These are phyloP conservation scores for Coemansia sp. DNA, from an alignment of 192 early-diverging fungal species.

Conservation along the genomic window DNA sequence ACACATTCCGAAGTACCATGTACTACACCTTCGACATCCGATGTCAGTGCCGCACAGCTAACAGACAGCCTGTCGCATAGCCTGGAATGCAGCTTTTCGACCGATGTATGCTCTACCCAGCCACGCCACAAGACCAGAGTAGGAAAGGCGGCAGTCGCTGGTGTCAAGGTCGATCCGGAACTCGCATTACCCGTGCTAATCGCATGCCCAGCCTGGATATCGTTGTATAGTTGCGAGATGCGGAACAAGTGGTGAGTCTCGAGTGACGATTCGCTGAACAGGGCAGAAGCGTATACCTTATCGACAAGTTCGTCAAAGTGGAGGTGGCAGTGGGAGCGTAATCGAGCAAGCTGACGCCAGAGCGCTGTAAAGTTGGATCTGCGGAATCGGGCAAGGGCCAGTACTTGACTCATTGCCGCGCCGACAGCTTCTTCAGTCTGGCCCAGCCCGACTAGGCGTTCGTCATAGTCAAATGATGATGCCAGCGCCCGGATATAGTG, in stretches of 20 bases:
- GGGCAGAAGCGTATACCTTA: slow-evolving; percentile 24
- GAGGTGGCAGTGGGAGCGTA: slow-evolving; percentile 25
- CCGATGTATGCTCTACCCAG: slow-evolving; percentile 37
- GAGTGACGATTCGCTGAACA: slow-evolving; percentile 39
- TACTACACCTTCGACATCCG: background rate
- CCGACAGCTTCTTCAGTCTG: slow-evolving; percentile 47
- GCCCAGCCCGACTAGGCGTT: slow-evolving; percentile 42
- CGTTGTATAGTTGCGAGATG: slow-evolving; percentile 35
- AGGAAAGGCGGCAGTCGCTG: slow-evolving; percentile 15
- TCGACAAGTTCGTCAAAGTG: slow-evolving; percentile 36
- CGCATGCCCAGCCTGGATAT: slow-evolving; percentile 29
- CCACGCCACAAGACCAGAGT: slow-evolving; percentile 40
- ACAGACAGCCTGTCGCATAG: slow-evolving; percentile 22
- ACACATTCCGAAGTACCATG: background rate
- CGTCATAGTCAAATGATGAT: slow-evolving; percentile 18
- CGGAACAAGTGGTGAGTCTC: slow-evolving; percentile 50
- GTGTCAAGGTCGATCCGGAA: background rate
- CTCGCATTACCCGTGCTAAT: background rate
- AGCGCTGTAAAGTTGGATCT: slow-evolving; percentile 50
- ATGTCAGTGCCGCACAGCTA: background rate
- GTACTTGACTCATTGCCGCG: slow-evolving; percentile 30
- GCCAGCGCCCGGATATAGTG: slow-evolving; percentile 23
- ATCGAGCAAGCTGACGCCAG: slow-evolving; percentile 36
- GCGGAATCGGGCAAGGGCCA: slow-evolving; percentile 47
- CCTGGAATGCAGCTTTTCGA: slow-evolving; percentile 23